Evolutionary conservation across 257 asterid species (phyloP), one percentile per base, ranked within the genome.

Genomic region (Nicotiana tomentosiformis): DNA sequence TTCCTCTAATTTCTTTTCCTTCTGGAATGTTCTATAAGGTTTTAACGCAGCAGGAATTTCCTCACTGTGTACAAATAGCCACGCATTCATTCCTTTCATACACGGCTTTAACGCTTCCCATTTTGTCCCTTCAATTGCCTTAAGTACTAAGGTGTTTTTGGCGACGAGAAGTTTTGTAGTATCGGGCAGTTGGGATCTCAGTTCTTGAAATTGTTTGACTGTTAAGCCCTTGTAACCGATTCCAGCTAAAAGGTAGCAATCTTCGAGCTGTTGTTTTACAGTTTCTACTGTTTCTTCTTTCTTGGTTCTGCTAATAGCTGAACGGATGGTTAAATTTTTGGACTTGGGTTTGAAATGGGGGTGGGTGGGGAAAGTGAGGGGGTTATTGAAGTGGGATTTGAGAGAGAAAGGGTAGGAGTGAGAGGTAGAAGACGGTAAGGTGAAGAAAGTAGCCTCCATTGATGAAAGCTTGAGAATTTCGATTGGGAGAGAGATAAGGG

Each of bases 61-160:
- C 86, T 96, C 99, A 82, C 86, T 89, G 77, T 89, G 98, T 30
- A 96, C 97, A 61, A 96, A 96, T 0, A 96, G 87, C 98, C 98
- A 96, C 8, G 97, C 99, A 58, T 96, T 96, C 98, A 96, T 96
- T 16, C 98, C 98, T 79, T 87, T 92, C 98, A 94, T 94, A 78
- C 98, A 94, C 0, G 99, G 99, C 85, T 92, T 90, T 84, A 94
- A 84, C 11, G 90, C 93, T 83, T 93, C 98, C 97, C 97, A 95
- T 70, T 86, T 82, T 5, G 97, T 94, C 68, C 97, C 97, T 81
- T 92, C 97, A 53, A 95, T 93, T 78, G 99, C 99, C 81, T 94
- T 95, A 17, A 88, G 85, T 3, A 95, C 99, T 30, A 95, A 88
- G 86, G 97, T 93, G 61, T 95, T 95, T 79, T 95, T 95, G 35